Base-by-base conservation (phyloP, 371 early-diverging fungal genomes). In the Lichtheimia corymbifera region DNA sequence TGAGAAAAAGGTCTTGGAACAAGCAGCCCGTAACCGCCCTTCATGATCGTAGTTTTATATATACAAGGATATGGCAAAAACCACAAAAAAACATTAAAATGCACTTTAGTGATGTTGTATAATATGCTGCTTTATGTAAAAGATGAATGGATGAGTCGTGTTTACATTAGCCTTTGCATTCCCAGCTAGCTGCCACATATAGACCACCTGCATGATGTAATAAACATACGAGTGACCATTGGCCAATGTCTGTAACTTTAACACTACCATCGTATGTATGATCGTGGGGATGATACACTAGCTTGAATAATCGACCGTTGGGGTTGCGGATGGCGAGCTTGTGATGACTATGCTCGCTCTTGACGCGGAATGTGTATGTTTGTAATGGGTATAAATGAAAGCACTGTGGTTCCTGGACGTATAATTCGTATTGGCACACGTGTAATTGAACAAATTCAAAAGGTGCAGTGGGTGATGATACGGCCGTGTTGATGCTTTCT, bases 1-100 rank as follows among this genome's bases (percentile, higher is more conserved):
- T 62, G 90, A 91, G 50, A 84, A 82, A 70, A 81, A 85, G 54
- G 86, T 96, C 24, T 84, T 84, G 50, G 85, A 89, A 63, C 93
- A 94, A 71, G 94, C 84, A 73, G 63, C 80, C 66, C 63, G 73
- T 68, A 78, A 78, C 45, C 64, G 73, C 53, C 66, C 72, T 18
- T 64, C 53, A 30, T 61, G 56, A 65, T 42, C 9, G 14, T 20
- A 44, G 53, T 27, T 12, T 17, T 24, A 7, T 3, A 27, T 11
- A 18, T 14, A n/a, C 43, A 53, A 28, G 11, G 2, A 35, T 11
- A 35, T 35, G 11, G 11, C 35, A 44, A 43, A 53, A 25, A 52
- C 6, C 18, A 22, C 28, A 18, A 51, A 59, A 41, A n/a, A 14
- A 15, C 14, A 64, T 35, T 24, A 59, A 53, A 59, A 1, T 45